Base-by-base conservation (phyloP, 2,329 filamentous ascomycete species). In the Lecanosticta acicola region DNA sequence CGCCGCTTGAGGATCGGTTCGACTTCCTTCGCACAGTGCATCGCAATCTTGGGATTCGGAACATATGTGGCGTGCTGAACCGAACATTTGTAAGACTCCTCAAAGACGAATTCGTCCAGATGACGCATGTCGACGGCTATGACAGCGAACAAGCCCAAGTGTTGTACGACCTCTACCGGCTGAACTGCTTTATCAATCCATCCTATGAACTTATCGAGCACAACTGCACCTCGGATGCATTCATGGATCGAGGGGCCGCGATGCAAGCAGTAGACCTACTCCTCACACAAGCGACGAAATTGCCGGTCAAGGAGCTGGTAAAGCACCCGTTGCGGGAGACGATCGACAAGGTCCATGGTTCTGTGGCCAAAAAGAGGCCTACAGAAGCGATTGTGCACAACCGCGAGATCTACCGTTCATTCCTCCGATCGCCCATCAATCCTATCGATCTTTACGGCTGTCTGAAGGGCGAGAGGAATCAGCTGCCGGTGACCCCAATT, bases 281-380 rank as follows among this genome's bases (percentile, higher is more conserved):
- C 32, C 84, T 94, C 60, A 73, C 80, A 29, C 81, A 96, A 47
- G 87, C 87, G 2, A 83, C 84, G 40, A 83, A 85, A 50, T 84
- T 96, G 73, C 83, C 87, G 17, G 85, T 94, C 71, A 94, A 91
- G 59, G 93, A 97, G 55, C 71, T 97, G 14, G 79, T 89, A 13
- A 97, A 94, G 65, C 93, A 89, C 13, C 88, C 97, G 45, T 73
- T 98, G 43, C 94, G 91, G 64, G 80, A 77, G 13, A 88, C 89
- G 0, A 93, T 98, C 48, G 93, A 98, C 48, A 89, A 90, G 56
- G 87, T 98, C 68, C 90, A 97, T 63, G 83, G 87, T 55, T 84
- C 87, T 3, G 84, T 97, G 43, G 88, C 87, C 1, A 68, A 72
- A 14, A 80, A 84, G 20, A 95, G 90, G 64, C 80, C 84, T 10